Conservation (phyloP, 2,329 filamentous ascomycete species). For the Fusarium brachygibbosum region DNA sequence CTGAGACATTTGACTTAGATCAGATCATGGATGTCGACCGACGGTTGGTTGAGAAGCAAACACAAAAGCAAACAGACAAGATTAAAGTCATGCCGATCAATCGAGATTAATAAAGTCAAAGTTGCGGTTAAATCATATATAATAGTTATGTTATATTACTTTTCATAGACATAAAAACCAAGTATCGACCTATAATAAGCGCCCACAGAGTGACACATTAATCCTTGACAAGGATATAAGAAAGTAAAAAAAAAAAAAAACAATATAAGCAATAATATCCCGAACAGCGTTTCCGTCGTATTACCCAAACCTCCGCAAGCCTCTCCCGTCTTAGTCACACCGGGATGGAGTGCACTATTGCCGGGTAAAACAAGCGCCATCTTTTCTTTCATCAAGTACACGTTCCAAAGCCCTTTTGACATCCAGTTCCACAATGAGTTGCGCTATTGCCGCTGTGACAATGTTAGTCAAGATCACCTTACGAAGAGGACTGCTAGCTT, state of each 20-base stretch:
- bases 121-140: not conserved
- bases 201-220: not conserved
- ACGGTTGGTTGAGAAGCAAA: not conserved
- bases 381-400: constrained; percentile 37
- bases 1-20: not conserved
- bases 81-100: not conserved
- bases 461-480: constrained; percentile 13
- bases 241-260: not conserved
- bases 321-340: constrained; percentile 9
- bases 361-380: constrained; percentile 14
- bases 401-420: constrained; percentile 53
- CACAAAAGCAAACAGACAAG: not conserved
- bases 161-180: not conserved
- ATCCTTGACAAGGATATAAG: constrained; percentile 5
- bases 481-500: constrained; percentile 19
- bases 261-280: constrained; percentile 10
- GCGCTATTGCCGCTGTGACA: constrained; percentile 47
- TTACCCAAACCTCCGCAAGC: constrained; percentile 19
- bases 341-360: constrained; percentile 3
- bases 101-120: not conserved
- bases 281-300: constrained; percentile 3
- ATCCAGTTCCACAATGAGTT: constrained; percentile 53
- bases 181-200: not conserved
- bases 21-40: not conserved
- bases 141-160: not conserved